Evolutionary conservation across 2,329 filamentous ascomycete species (phyloP).

Genomic region (Ophiostoma triangulosporum): DNA sequence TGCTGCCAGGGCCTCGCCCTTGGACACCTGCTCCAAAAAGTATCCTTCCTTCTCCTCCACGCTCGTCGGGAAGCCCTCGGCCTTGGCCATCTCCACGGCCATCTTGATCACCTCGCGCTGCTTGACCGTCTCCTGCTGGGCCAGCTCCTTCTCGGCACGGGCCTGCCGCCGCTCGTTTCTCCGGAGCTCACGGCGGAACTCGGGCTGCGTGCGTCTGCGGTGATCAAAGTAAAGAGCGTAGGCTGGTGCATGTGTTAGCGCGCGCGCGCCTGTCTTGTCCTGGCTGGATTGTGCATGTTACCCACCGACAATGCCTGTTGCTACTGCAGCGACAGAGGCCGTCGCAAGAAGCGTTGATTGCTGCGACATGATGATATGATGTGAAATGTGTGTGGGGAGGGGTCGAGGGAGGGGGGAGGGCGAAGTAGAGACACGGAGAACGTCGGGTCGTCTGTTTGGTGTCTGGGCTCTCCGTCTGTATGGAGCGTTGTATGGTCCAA

Average conservation of each 20-base stretch:
- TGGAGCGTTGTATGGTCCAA: neutral
- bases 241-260: constrained; percentile 24
- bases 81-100: constrained; percentile 68
- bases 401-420: neutral
- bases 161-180: constrained; percentile 62
- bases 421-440: neutral
- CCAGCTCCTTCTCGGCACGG: constrained; percentile 59
- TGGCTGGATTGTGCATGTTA: constrained; percentile 11
- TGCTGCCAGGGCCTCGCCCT: constrained; percentile 69
- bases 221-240: constrained; percentile 59
- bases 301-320: constrained; percentile 47
- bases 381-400: neutral
- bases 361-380: constrained; percentile 35
- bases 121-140: constrained; percentile 47
- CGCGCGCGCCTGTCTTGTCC: neutral
- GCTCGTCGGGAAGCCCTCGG: constrained; percentile 80
- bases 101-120: constrained; percentile 62
- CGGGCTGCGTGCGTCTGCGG: constrained; percentile 47
- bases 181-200: constrained; percentile 55
- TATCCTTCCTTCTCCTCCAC: constrained; percentile 89
- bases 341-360: constrained; percentile 45
- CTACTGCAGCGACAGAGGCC: constrained; percentile 46
- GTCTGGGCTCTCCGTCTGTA: neutral
- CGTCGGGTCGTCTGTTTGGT: neutral
- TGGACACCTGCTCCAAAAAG: constrained; percentile 91